Percentiles rank a stretch among this genome's conserved stretches.
These are phyloP conservation scores for Phallus indusiatus DNA, from an alignment of 768 basidiomycete species.

Conservation along the genomic window DNA sequence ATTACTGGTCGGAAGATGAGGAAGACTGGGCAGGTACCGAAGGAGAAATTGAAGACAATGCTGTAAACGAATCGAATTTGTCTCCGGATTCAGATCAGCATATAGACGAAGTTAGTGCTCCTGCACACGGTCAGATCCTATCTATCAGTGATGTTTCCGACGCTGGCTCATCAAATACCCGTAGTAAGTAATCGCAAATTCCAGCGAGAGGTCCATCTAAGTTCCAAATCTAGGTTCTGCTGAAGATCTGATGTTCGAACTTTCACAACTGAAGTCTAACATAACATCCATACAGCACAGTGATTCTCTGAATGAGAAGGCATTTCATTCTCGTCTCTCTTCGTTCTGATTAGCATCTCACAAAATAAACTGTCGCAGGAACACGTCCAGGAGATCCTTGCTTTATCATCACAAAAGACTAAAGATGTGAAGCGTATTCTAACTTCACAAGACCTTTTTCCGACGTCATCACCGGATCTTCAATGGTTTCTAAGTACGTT, in stretches of 20 bases:
- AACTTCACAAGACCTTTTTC: not conserved
- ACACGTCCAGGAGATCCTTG: not conserved
- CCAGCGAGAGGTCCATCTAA: no score
- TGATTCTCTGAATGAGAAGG: not conserved
- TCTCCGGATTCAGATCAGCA: conserved; percentile 1
- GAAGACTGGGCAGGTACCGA: conserved; percentile 34
- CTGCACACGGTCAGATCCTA: not conserved
- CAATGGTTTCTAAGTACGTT: not conserved
- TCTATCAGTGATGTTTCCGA: not conserved
- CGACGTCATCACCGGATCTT: not conserved
- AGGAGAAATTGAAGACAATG: conserved; percentile 21
- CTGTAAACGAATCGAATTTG: conserved; percentile 11
- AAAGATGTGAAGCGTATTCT: not conserved
- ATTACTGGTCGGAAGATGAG: conserved; percentile 31
- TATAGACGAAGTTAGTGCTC: conserved; percentile 1
- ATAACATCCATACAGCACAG: not conserved
- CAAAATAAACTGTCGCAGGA: not conserved
- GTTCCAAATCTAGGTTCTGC: not conserved
- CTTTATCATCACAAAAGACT: not conserved
- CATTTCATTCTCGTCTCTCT: not conserved
- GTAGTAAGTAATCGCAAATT: no score
- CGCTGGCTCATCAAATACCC: not conserved
- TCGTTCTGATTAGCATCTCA: not conserved
- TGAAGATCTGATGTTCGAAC: not conserved
- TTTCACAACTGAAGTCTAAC: not conserved